phyloP scores from a whole-genome alignment of 176 grass and related monocot genomes.

The Chloris gayana region DNA sequence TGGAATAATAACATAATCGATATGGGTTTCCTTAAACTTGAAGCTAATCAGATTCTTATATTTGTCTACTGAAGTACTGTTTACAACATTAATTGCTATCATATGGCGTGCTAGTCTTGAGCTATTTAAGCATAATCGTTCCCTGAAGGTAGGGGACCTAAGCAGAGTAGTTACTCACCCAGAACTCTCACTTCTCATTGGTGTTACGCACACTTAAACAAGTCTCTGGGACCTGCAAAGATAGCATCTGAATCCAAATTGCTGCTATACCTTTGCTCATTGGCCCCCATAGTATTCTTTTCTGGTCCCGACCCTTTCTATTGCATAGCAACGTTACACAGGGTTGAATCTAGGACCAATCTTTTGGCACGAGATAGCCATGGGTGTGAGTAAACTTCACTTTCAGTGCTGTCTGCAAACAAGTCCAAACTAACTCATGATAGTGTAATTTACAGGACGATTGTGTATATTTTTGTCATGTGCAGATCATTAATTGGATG shows the following conservation, averaged over 20 bases:
- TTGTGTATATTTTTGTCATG: not conserved
- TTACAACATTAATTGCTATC: not conserved
- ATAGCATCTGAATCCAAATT: constrained; percentile 31
- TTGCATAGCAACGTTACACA: not conserved
- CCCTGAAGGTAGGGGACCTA: constrained; percentile 3
- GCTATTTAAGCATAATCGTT: constrained; percentile 33
- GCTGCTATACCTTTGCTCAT: not conserved
- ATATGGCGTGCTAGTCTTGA: constrained; percentile 9
- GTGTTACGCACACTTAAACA: constrained; percentile 4
- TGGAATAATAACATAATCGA: not conserved
- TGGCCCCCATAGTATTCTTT: not conserved
- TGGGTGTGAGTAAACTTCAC: constrained; percentile 50
- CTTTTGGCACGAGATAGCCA: constrained; percentile 20
- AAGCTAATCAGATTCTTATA: constrained; percentile 6
- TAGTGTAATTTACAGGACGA: not conserved
- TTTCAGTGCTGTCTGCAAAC: not conserved
- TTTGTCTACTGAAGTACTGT: not conserved
- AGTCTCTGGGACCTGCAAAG: not conserved
- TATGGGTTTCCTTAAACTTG: constrained; percentile 16
- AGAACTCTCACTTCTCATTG: constrained; percentile 5
- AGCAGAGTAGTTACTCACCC: not conserved
- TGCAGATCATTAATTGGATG: constrained; percentile 86
- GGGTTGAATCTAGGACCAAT: constrained; percentile 23
- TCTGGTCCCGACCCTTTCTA: not conserved
- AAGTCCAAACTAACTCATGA: not conserved